A percentile compares a stretch with the other conserved stretches of the same genome.
Conservation (phyloP, 2,329 filamentous ascomycete genomes). For the Macrophomina tecta region DNA sequence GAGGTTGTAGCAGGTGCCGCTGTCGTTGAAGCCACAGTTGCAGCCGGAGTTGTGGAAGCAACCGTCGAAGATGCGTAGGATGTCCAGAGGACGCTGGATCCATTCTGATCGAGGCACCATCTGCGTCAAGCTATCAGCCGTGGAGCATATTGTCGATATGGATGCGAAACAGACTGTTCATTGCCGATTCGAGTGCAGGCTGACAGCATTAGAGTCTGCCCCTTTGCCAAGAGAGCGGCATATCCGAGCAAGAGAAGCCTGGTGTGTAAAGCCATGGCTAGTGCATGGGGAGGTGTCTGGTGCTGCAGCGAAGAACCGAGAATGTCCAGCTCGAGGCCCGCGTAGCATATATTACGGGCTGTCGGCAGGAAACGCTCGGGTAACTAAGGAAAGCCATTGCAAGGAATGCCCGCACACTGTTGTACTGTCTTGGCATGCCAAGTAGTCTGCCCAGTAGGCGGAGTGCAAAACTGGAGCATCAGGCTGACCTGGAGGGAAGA, state of each 20-base stretch:
- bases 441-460: slow-evolving; percentile 3
- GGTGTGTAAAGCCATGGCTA: background rate
- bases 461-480: slow-evolving; percentile 14
- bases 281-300: background rate
- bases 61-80: background rate
- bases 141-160: background rate
- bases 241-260: slow-evolving; percentile 1
- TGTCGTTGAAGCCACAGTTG: background rate
- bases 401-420: background rate
- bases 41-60: background rate
- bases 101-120: background rate
- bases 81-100: slow-evolving; percentile 18
- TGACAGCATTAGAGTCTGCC: slow-evolving; percentile 7
- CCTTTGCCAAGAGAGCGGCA: background rate
- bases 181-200: background rate
- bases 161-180: background rate
- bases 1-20: background rate
- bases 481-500: background rate
- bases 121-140: background rate
- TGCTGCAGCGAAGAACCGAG: background rate
- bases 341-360: background rate
- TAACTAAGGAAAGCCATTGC: background rate
- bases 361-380: too few relatives aligned
- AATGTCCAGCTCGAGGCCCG: background rate
- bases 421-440: slow-evolving; percentile 6